Percentiles rank a stretch among this genome's conserved stretches.
phyloP scores from a whole-genome alignment of 73 alveolate genomes.

The Halteria grandinella region DNA sequence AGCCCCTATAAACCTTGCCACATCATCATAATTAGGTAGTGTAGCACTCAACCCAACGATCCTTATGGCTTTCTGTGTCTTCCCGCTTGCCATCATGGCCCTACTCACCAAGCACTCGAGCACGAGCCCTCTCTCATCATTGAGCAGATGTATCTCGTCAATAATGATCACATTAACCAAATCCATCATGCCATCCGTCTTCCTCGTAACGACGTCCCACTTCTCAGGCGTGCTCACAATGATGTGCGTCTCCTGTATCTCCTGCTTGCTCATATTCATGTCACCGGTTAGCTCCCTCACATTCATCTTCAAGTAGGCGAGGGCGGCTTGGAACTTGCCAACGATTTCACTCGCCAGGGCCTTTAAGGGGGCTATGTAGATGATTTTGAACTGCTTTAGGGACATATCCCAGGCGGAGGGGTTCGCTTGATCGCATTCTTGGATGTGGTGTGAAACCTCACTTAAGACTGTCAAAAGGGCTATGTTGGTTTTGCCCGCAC shows the following conservation, averaged over 20 bases:
- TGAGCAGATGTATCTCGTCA: constrained; percentile 99
- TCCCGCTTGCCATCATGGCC: constrained; percentile 87
- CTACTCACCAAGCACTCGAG: constrained; percentile 99
- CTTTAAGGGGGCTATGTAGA: constrained; percentile 97
- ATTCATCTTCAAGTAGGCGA: constrained; percentile 90
- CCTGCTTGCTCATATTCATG: constrained; percentile 93
- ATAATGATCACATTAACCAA: constrained; percentile 92
- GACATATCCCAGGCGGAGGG: constrained; percentile 75
- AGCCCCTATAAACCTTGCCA: constrained; percentile 95
- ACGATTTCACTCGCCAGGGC: constrained; percentile 98
- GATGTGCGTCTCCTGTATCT: constrained; percentile 96
- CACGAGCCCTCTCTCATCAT: constrained; percentile 99
- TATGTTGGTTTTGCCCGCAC: constrained; percentile 99
- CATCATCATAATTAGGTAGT: constrained; percentile 98
- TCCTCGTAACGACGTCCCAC: constrained; percentile 99
- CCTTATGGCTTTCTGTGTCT: constrained; percentile 87
- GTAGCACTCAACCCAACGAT: constrained; percentile 99
- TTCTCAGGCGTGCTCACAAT: constrained; percentile 99
- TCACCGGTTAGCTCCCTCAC: constrained; percentile 99
- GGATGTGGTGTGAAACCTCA: constrained; percentile 78
- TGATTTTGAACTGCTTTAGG: constrained; percentile 84
- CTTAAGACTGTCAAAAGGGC: constrained; percentile 94
- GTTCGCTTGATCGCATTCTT: constrained; percentile 54
- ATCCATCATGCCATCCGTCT: constrained; percentile 86
- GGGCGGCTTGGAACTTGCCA: constrained; percentile 84